A percentile compares a stretch with the other conserved stretches of the same genome.
phyloP scores from a whole-genome alignment of 768 basidiomycete genomes.

The Termitomyces heimii region DNA sequence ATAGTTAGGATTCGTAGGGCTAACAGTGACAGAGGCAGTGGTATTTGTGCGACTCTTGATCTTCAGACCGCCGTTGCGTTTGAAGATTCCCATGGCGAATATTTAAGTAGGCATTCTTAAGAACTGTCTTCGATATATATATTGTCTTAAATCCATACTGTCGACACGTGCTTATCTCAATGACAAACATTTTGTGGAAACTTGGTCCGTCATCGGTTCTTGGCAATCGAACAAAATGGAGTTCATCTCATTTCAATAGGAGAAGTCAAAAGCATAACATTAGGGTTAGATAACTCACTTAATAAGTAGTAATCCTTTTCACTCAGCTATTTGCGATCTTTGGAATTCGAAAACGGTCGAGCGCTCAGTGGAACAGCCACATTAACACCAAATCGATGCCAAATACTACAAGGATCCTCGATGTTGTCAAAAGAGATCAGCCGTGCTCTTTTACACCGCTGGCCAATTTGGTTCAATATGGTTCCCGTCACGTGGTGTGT shows the following conservation, averaged over 20 bases:
- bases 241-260: neutral
- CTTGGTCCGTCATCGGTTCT: neutral
- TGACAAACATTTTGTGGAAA: neutral
- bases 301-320: neutral
- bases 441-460: no score
- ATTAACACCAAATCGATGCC: neutral
- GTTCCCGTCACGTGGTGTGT: neutral
- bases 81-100: constrained; percentile 11
- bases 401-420: no score
- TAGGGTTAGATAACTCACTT: neutral
- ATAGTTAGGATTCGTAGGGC: constrained; percentile 24
- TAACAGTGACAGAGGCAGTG: constrained; percentile 25
- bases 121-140: neutral
- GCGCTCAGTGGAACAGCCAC: neutral
- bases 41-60: constrained; percentile 26
- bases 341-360: neutral
- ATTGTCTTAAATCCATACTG: constrained; percentile 3
- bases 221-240: neutral
- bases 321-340: neutral
- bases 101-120: neutral
- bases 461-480: no score
- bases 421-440: neutral
- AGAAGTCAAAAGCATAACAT: neutral
- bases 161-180: constrained; percentile 1
- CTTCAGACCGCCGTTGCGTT: constrained; percentile 12